These are phyloP conservation scores for Cudoniella acicularis DNA, from an alignment of 495 filamentous ascomycete species.

Conservation along the genomic window DNA sequence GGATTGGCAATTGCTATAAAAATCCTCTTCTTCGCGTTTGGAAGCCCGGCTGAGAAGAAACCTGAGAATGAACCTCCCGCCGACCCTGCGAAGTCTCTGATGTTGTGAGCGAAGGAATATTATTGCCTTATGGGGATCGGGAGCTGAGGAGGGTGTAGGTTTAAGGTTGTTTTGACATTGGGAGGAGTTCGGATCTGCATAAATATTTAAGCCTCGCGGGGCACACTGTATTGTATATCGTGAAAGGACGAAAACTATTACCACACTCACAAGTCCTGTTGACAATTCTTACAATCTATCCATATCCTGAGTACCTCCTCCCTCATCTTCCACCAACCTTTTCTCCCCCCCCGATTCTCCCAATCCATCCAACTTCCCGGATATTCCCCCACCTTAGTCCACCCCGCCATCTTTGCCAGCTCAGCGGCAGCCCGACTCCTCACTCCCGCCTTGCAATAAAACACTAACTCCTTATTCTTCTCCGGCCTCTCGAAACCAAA, in stretches of 20 bases:
- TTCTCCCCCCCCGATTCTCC: conserved; percentile 62
- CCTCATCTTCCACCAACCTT: conserved; percentile 16
- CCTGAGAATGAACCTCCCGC: conserved; percentile 25
- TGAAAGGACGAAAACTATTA: not conserved
- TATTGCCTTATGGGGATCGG: conserved; percentile 1
- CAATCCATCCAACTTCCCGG: conserved; percentile 89
- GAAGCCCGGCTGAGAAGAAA: conserved; percentile 57
- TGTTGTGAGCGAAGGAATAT: conserved; percentile 13
- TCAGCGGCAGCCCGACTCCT: conserved; percentile 75
- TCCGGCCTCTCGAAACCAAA: conserved; percentile 64
- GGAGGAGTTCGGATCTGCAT: not conserved
- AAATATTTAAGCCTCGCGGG: not conserved
- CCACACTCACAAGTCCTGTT: too few relatives aligned
- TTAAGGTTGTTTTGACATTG: not conserved
- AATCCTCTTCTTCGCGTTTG: conserved; percentile 89
- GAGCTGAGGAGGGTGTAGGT: not conserved
- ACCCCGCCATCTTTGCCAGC: conserved; percentile 74
- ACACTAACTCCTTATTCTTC: conserved; percentile 59
- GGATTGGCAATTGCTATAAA: conserved; percentile 90
- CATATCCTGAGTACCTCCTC: not conserved
- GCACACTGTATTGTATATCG: not conserved
- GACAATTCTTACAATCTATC: too few relatives aligned
- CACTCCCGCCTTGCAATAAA: conserved; percentile 92
- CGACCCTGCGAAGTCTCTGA: conserved; percentile 4
- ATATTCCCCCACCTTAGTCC: conserved; percentile 73